phyloP scores from a whole-genome alignment of 306 rosid genomes.

The Corylus heterophylla region DNA sequence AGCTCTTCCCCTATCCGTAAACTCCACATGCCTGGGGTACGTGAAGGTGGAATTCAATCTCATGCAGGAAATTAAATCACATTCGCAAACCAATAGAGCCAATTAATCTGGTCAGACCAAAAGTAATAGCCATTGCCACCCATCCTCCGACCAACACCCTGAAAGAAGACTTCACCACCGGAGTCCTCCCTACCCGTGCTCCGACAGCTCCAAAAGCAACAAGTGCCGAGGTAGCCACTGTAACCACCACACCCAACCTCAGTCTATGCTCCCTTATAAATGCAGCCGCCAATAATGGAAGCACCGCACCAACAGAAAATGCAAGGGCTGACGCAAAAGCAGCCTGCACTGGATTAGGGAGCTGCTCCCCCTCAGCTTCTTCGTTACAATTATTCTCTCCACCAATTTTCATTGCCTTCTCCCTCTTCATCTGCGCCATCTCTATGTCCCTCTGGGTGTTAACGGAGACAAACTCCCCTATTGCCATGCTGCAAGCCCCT shows the following conservation, averaged over 20 bases:
- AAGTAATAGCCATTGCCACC: slow-evolving; percentile 56
- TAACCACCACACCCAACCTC: slow-evolving; percentile 33
- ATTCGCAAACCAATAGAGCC: background rate
- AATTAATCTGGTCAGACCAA: slow-evolving; percentile 32
- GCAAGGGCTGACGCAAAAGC: slow-evolving; percentile 46
- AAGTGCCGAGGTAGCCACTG: slow-evolving; percentile 41
- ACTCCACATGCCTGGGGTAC: background rate
- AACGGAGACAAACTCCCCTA: slow-evolving; percentile 44
- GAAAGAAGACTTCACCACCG: slow-evolving; percentile 18
- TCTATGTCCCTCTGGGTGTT: slow-evolving; percentile 36
- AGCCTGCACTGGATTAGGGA: slow-evolving; percentile 53
- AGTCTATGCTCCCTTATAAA: slow-evolving; percentile 24
- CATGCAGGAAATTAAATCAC: background rate
- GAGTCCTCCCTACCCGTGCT: slow-evolving; percentile 39
- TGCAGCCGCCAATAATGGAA: slow-evolving; percentile 41
- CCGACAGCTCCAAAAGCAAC: slow-evolving; percentile 45
- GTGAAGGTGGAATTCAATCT: background rate
- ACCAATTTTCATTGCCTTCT: background rate
- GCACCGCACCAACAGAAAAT: slow-evolving; percentile 39
- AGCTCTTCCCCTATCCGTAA: background rate
- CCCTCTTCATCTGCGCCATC: slow-evolving; percentile 18
- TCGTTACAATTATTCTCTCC: background rate
- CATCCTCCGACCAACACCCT: slow-evolving; percentile 58
- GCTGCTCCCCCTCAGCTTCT: slow-evolving; percentile 1
- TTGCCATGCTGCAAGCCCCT: slow-evolving; percentile 39